A percentile compares a stretch with the other conserved stretches of the same genome.
Evolutionary conservation across 805 yeast genomes (phyloP).

Genomic region (Yamadazyma paraphyllophila): DNA sequence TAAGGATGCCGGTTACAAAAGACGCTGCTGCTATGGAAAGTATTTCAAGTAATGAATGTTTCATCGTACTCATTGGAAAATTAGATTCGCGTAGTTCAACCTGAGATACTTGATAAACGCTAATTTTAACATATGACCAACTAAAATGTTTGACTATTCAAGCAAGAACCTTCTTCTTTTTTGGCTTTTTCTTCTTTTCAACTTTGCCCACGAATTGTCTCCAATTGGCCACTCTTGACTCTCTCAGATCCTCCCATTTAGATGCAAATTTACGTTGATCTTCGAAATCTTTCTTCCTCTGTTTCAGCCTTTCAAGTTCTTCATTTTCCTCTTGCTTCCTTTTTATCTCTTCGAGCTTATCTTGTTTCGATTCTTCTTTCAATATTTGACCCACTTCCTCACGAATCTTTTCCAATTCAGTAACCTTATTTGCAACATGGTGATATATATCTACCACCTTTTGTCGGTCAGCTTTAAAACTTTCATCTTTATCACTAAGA

Average conservation of each 20-base stretch:
- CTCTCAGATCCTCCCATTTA: conserved; percentile 63
- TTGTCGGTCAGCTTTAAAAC: conserved; percentile 15
- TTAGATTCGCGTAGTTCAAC: conserved; percentile 1
- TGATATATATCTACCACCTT: conserved; percentile 30
- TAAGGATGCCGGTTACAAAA: conserved; percentile 34
- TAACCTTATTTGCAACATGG: conserved; percentile 13
- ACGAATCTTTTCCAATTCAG: conserved; percentile 21
- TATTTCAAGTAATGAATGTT: conserved; percentile 3
- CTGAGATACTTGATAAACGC: no score
- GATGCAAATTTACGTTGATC: conserved; percentile 41
- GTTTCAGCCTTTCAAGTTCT: conserved; percentile 24
- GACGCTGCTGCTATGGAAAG: conserved; percentile 13
- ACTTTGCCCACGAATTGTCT: conserved; percentile 43
- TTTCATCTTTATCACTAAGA: conserved; percentile 19
- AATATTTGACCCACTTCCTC: conserved; percentile 43
- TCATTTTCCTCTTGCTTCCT: conserved; percentile 25
- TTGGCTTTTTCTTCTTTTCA: conserved; percentile 42
- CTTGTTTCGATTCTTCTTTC: conserved; percentile 32
- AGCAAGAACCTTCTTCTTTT: conserved; percentile 42
- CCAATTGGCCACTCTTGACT: conserved; percentile 60
- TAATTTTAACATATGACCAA: no score
- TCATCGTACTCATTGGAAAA: not conserved
- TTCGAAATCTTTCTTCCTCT: conserved; percentile 40
- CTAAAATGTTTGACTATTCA: no score
- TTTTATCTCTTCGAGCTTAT: conserved; percentile 23